phyloP scores from a whole-genome alignment of 768 basidiomycete species.

The Pleurotus tuber-regium region DNA sequence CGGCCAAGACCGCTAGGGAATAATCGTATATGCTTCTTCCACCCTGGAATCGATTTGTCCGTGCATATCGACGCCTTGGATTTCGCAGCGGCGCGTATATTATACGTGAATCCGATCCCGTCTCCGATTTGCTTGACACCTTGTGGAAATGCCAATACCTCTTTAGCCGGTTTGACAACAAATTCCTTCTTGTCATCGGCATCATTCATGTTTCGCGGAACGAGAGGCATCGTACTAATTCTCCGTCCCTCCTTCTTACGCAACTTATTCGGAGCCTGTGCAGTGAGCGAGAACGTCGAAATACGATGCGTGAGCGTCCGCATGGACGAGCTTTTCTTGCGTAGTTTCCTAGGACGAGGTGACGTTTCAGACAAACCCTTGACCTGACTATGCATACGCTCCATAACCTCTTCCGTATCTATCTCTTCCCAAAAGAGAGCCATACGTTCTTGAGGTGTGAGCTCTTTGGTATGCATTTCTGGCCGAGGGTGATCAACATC shows the following conservation, averaged over 20 bases:
- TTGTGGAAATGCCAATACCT: slow-evolving; percentile 34
- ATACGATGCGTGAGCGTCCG: slow-evolving; percentile 12
- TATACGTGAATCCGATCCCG: slow-evolving; percentile 52
- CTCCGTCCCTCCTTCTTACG: slow-evolving; percentile 22
- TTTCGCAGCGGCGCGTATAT: slow-evolving; percentile 25
- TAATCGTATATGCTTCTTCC: slow-evolving; percentile 18
- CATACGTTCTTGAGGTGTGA: slow-evolving; percentile 24
- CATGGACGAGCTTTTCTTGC: slow-evolving; percentile 36
- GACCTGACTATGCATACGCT: slow-evolving; percentile 11
- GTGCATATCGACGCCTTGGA: slow-evolving; percentile 29
- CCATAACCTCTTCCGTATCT: slow-evolving; percentile 34
- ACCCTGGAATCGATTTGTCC: slow-evolving; percentile 17
- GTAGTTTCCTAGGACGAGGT: slow-evolving; percentile 32
- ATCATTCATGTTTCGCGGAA: neutral
- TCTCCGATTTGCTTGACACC: slow-evolving; percentile 47
- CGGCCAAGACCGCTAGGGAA: slow-evolving; percentile 16
- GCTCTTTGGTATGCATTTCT: slow-evolving; percentile 7
- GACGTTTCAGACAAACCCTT: slow-evolving; percentile 14
- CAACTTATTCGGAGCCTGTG: slow-evolving; percentile 38
- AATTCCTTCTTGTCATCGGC: neutral
- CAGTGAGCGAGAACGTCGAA: slow-evolving; percentile 26
- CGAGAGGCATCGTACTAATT: neutral
- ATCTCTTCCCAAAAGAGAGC: slow-evolving; percentile 43
- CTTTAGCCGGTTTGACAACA: neutral
- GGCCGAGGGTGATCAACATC: no score